Percentiles rank a stretch among this genome's conserved stretches.
Conservation (phyloP, 345 rosid species). For the Aethionema arabicum region DNA sequence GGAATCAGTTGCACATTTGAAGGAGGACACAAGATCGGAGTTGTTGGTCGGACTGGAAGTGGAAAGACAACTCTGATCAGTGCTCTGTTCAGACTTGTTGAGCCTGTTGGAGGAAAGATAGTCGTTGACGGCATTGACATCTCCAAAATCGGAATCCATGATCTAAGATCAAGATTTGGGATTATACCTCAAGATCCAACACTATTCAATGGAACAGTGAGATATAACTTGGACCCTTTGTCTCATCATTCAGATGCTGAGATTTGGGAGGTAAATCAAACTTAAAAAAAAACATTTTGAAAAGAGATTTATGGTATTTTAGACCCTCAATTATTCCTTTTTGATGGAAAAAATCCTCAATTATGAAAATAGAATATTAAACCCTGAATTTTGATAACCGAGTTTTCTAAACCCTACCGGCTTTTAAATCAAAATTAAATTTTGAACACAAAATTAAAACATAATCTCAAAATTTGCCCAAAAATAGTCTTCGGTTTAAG, state of each 20-base stretch:
- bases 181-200: slow-evolving; percentile 97
- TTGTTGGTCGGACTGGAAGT: slow-evolving; percentile 93
- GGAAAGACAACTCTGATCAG: slow-evolving; percentile 92
- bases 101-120: slow-evolving; percentile 81
- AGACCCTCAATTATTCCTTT: too few species aligned
- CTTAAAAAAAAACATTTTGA: background rate
- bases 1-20: slow-evolving; percentile 81
- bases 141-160: slow-evolving; percentile 74
- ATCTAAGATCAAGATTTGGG: slow-evolving; percentile 83
- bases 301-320: background rate
- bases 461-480: too few species aligned
- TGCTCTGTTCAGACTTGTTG: slow-evolving; percentile 89
- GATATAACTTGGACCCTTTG: slow-evolving; percentile 85
- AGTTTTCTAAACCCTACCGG: too few species aligned
- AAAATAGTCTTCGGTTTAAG: too few species aligned
- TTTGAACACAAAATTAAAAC: too few species aligned
- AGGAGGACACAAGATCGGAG: slow-evolving; percentile 94
- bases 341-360: too few species aligned
- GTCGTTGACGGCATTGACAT: slow-evolving; percentile 83
- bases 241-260: slow-evolving; percentile 70
- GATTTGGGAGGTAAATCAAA: slow-evolving; percentile 81
- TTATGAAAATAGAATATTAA: too few species aligned
- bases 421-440: too few species aligned
- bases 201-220: slow-evolving; percentile 86
- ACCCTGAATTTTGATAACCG: too few species aligned